Evolutionary conservation across 1,139 yeast genomes (phyloP).

Genomic region (Hemisphaericaspora lyxosophila): DNA sequence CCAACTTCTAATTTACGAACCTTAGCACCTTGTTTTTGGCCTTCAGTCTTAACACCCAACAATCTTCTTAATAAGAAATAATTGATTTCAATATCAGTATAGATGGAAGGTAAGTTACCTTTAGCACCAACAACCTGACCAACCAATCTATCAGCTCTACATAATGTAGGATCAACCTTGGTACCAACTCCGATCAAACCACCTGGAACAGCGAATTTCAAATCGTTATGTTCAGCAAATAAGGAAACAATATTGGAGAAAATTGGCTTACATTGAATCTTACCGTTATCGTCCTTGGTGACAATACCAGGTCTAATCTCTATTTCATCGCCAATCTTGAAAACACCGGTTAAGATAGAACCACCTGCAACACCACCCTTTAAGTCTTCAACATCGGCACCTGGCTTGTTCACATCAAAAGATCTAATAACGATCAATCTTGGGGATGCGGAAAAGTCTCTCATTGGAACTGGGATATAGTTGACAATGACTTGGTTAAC

Average conservation of each 20-base stretch:
- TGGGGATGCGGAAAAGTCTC: slow-evolving; percentile 93
- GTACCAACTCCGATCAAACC: slow-evolving; percentile 99
- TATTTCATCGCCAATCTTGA: slow-evolving; percentile 95
- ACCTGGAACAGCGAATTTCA: slow-evolving; percentile 99
- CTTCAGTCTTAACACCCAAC: slow-evolving; percentile 98
- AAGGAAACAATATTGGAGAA: slow-evolving; percentile 90
- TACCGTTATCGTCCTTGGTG: slow-evolving; percentile 89
- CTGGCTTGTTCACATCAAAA: slow-evolving; percentile 98
- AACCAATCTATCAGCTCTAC: slow-evolving; percentile 98
- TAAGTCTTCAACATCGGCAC: slow-evolving; percentile 94
- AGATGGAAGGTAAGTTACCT: slow-evolving; percentile 92
- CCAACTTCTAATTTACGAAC: slow-evolving; percentile 92
- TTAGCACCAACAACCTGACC: slow-evolving; percentile 99
- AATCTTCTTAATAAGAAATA: slow-evolving; percentile 95
- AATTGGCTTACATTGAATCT: slow-evolving; percentile 93
- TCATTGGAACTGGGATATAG: slow-evolving; percentile 91
- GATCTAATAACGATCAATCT: slow-evolving; percentile 97
- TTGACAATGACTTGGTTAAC: slow-evolving; percentile 95
- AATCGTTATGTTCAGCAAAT: slow-evolving; percentile 96
- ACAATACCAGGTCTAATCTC: slow-evolving; percentile 99
- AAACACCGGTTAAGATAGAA: slow-evolving; percentile 93
- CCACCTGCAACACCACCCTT: slow-evolving; percentile 99
- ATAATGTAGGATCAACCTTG: slow-evolving; percentile 95
- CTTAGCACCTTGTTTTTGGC: slow-evolving; percentile 90
- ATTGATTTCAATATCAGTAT: slow-evolving; percentile 95